Evolutionary conservation across 2,329 filamentous ascomycete species (phyloP).

Genomic region (Pseudocercospora musae): DNA sequence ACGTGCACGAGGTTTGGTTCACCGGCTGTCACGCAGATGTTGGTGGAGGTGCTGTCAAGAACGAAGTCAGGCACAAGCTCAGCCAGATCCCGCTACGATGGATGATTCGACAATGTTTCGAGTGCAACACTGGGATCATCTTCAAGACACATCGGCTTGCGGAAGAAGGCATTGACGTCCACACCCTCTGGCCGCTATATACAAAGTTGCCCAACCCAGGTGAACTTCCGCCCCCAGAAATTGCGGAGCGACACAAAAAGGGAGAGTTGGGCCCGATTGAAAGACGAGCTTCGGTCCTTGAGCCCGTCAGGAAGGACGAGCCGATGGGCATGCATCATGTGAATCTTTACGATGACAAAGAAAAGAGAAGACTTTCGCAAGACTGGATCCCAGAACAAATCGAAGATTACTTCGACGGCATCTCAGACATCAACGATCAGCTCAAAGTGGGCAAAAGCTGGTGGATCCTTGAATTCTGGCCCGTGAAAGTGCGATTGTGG

Average conservation of each 20-base stretch:
- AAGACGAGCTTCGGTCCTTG: conserved; percentile 27
- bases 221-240: conserved; percentile 36
- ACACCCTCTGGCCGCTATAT: conserved; percentile 42
- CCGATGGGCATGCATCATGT: conserved; percentile 25
- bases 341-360: conserved; percentile 23
- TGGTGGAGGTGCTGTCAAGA: conserved; percentile 45
- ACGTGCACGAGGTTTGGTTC: conserved; percentile 44
- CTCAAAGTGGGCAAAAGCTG: conserved; percentile 39
- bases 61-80: conserved; percentile 43
- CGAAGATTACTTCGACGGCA: conserved; percentile 45
- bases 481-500: conserved; percentile 40
- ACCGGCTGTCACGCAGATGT: conserved; percentile 44
- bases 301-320: conserved; percentile 23
- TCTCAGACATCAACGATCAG: conserved; percentile 43
- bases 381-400: conserved; percentile 39
- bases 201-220: conserved; percentile 32
- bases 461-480: conserved; percentile 47
- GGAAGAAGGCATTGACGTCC: conserved; percentile 43
- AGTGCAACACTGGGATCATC: conserved; percentile 46
- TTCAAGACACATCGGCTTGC: conserved; percentile 42
- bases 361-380: conserved; percentile 18
- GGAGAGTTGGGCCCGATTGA: conserved; percentile 34
- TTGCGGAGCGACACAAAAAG: conserved; percentile 38
- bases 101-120: conserved; percentile 50
- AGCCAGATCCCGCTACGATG: conserved; percentile 47